A percentile compares a stretch with the other conserved stretches of the same genome.
Conservation (phyloP, 768 basidiomycete species). For the Amanita jacksonii region DNA sequence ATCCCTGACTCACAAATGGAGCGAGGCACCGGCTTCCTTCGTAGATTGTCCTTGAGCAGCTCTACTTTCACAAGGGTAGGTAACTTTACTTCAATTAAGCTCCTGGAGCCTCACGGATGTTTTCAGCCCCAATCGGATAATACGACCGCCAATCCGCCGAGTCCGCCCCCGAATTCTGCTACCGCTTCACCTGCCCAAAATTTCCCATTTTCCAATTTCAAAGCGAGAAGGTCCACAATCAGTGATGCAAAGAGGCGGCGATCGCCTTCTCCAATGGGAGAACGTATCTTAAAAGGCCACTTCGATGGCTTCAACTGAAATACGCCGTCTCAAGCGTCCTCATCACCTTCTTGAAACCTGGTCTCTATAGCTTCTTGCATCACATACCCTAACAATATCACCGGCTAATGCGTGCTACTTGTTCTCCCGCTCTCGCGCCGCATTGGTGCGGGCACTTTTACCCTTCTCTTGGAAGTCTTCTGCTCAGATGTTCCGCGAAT, state of each 20-base stretch:
- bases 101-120: constrained; percentile 9
- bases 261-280: constrained; percentile 85
- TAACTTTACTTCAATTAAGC: constrained; percentile 8
- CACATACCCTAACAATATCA: constrained; percentile 1
- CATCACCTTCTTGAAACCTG: neutral
- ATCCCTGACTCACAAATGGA: constrained; percentile 46
- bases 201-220: constrained; percentile 21
- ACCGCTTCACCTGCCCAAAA: constrained; percentile 27
- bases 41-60: constrained; percentile 64
- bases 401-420: neutral
- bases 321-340: neutral
- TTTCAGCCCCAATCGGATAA: constrained; percentile 22
- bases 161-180: constrained; percentile 44
- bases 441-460: too few relatives aligned
- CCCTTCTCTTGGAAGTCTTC: too few relatives aligned
- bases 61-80: constrained; percentile 48
- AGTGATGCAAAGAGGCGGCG: constrained; percentile 45
- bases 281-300: constrained; percentile 84
- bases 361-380: neutral
- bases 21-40: constrained; percentile 60
- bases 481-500: too few relatives aligned
- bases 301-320: constrained; percentile 81
- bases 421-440: neutral
- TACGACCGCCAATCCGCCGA: constrained; percentile 18
- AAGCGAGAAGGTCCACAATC: constrained; percentile 53